Evolutionary conservation across 2,329 filamentous ascomycete genomes (phyloP).

Genomic region (Ascochyta fabae): DNA sequence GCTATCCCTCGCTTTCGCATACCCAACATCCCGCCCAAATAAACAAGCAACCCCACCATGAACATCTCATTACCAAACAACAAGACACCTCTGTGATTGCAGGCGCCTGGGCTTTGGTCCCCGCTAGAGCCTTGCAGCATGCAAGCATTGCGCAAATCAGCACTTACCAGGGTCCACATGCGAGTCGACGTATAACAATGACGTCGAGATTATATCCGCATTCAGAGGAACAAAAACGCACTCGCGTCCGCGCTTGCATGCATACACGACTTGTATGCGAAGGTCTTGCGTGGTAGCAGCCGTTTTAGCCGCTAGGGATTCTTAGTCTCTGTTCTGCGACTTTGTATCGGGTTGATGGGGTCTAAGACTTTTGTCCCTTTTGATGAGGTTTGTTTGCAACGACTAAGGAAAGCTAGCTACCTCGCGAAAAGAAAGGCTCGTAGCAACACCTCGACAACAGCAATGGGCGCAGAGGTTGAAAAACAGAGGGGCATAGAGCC

Average conservation of each 20-base stretch:
- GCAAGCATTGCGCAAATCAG: conserved; percentile 9
- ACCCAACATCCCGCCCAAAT: conserved; percentile 14
- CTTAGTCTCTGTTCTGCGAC: conserved; percentile 1
- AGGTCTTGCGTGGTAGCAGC: conserved; percentile 17
- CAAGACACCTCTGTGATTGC: conserved; percentile 1
- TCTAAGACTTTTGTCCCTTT: conserved; percentile 14
- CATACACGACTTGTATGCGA: conserved; percentile 14
- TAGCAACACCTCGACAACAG: conserved; percentile 14
- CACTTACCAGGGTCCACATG: conserved; percentile 20
- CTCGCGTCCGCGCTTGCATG: conserved; percentile 23
- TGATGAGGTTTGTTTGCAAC: conserved; percentile 12
- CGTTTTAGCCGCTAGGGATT: conserved; percentile 19
- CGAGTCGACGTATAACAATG: conserved; percentile 31
- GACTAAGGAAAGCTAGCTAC: conserved; percentile 12
- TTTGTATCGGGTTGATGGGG: conserved; percentile 5
- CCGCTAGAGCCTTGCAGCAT: conserved; percentile 11
- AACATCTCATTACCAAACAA: conserved; percentile 14
- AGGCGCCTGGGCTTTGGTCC: background rate
- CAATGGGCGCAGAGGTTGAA: conserved; percentile 10
- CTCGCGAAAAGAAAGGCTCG: conserved; percentile 2
- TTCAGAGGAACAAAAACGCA: conserved; percentile 17
- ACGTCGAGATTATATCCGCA: conserved; percentile 38
- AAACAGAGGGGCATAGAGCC: conserved; percentile 19
- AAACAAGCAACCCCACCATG: conserved; percentile 19
- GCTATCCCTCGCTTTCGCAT: background rate